phyloP scores from a whole-genome alignment of 495 filamentous ascomycete genomes.

The Thermochaetoides thermophila region DNA sequence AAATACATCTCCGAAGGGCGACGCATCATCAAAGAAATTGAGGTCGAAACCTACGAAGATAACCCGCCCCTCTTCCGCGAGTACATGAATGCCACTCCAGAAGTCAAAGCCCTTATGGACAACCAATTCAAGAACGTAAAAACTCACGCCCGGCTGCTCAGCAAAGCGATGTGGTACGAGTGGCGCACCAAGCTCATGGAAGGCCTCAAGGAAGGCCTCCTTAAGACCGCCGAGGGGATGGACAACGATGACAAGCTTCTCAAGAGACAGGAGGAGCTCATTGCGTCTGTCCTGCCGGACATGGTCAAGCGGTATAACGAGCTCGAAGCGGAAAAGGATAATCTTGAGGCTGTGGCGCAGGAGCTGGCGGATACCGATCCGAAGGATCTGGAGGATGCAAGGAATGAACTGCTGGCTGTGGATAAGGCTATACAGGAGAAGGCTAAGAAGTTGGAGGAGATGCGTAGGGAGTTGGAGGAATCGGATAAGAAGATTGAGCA shows the following conservation, averaged over 20 bases:
- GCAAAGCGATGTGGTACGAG: conserved; percentile 93
- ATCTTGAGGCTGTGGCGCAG: conserved; percentile 52
- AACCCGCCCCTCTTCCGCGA: conserved; percentile 85
- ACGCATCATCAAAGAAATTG: conserved; percentile 74
- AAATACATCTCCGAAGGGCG: conserved; percentile 87
- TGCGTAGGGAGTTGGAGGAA: conserved; percentile 47
- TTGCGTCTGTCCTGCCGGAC: conserved; percentile 49
- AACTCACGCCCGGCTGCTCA: conserved; percentile 72
- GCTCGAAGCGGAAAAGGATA: conserved; percentile 45
- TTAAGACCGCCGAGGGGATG: conserved; percentile 62
- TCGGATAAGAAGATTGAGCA: conserved; percentile 46
- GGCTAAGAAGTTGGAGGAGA: conserved; percentile 43
- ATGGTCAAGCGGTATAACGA: conserved; percentile 42
- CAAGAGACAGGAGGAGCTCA: conserved; percentile 46
- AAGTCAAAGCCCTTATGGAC: conserved; percentile 75
- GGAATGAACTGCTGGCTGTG: conserved; percentile 45
- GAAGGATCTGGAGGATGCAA: conserved; percentile 52
- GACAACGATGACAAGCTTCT: conserved; percentile 56
- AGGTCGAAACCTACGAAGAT: conserved; percentile 68
- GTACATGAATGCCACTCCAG: conserved; percentile 76
- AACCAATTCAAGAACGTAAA: conserved; percentile 95
- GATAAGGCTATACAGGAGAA: conserved; percentile 58
- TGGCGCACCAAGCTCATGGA: conserved; percentile 89
- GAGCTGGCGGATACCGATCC: conserved; percentile 70
- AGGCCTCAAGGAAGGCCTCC: conserved; percentile 63